Evolutionary conservation across 805 yeast genomes (phyloP).

Genomic region (Maudiozyma barnettii): DNA sequence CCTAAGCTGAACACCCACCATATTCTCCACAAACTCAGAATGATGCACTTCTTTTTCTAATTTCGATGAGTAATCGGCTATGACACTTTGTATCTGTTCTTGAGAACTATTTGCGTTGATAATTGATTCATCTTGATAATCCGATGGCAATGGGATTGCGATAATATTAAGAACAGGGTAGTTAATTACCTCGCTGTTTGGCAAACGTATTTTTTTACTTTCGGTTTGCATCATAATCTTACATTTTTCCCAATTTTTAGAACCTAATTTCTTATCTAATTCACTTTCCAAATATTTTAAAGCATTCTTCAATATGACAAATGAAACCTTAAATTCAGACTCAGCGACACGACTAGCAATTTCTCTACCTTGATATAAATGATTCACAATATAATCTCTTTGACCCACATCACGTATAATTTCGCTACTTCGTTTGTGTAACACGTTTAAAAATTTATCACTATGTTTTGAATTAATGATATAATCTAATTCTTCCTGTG

Average conservation of each 20-base stretch:
- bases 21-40: constrained; percentile 1
- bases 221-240: constrained; percentile 19
- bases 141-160: constrained; percentile 26
- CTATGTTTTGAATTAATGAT: constrained; percentile 43
- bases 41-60: not conserved
- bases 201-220: not conserved
- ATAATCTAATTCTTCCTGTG: constrained; percentile 61
- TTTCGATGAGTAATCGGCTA: constrained; percentile 6
- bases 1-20: constrained; percentile 33
- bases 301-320: constrained; percentile 41
- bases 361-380: constrained; percentile 16
- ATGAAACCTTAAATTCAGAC: constrained; percentile 53
- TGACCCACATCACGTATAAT: constrained; percentile 15
- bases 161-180: constrained; percentile 28
- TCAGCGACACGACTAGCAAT: constrained; percentile 43
- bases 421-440: constrained; percentile 11
- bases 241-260: constrained; percentile 14
- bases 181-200: constrained; percentile 4
- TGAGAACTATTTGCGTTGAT: not conserved
- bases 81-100: constrained; percentile 2
- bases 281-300: constrained; percentile 31
- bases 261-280: constrained; percentile 9
- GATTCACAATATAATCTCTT: constrained; percentile 15
- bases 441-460: constrained; percentile 7
- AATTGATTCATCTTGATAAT: constrained; percentile 15